Evolutionary conservation across 495 filamentous ascomycete genomes (phyloP).

Genomic region (Lasiosphaeria ovina): DNA sequence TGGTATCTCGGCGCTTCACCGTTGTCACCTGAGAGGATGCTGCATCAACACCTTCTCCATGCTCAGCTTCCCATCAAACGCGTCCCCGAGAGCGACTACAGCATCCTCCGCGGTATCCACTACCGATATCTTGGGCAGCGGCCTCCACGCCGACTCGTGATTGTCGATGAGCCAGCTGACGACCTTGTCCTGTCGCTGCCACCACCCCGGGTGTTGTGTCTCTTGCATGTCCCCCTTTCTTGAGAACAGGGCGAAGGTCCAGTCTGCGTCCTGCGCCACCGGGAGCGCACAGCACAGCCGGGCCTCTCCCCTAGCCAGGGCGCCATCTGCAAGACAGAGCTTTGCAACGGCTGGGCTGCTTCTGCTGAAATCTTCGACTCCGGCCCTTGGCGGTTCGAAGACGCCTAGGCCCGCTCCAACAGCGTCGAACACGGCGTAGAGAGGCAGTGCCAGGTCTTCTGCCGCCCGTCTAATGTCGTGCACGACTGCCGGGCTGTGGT

Average conservation of each 20-base stretch:
- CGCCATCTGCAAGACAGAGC: neutral
- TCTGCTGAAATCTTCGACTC: neutral
- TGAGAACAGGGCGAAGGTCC: constrained; percentile 13
- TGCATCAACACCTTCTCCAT: constrained; percentile 16
- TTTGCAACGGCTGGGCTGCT: constrained; percentile 9
- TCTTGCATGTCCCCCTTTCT: constrained; percentile 2
- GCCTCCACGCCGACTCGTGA: constrained; percentile 10
- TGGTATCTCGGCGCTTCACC: too few relatives aligned
- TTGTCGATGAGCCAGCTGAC: constrained; percentile 16
- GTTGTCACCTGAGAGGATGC: constrained; percentile 13
- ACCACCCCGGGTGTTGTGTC: constrained; percentile 12
- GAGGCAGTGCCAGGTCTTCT: neutral
- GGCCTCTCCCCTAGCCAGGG: neutral
- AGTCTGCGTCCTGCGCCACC: constrained; percentile 13
- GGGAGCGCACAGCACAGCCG: constrained; percentile 9
- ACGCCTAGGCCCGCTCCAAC: constrained; percentile 8
- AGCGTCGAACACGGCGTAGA: constrained; percentile 9
- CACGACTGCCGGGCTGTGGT: constrained; percentile 5
- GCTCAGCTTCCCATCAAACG: constrained; percentile 8
- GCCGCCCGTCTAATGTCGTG: constrained; percentile 9
- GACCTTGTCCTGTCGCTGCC: constrained; percentile 15
- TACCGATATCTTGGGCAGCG: constrained; percentile 7
- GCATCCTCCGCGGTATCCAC: constrained; percentile 7
- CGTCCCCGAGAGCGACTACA: constrained; percentile 4
- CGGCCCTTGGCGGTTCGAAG: constrained; percentile 3